Evolutionary conservation across 805 yeast species (phyloP), one percentile per base, ranked within the genome.

Genomic region (Monosporozyma siamensis): DNA sequence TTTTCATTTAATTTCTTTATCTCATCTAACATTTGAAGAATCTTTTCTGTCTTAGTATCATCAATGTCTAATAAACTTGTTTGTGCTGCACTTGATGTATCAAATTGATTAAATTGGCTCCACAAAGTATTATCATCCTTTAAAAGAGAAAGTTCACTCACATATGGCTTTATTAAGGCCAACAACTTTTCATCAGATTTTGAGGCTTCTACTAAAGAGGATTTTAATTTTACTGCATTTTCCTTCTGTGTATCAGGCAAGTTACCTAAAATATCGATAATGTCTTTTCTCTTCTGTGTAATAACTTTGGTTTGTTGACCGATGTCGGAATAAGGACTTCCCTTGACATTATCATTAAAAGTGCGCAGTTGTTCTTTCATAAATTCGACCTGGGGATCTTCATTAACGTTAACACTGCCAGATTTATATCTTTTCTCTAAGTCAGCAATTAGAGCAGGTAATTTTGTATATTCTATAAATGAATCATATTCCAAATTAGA

Each of bases 401-500:
- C 44, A 11, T 41, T 41, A 10, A 51, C 44, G 1, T 48, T 47
- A 4, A 47, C 52, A 6, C 63, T 50, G n/a, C 66, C 57, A 43
- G 65, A 65, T 22, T 50, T 48, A 34, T 51, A 56, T 45, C 47
- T 51, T 30, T 45, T 51, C 47, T 75, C 77, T 34, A 85, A 57
- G 18, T 74, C 78, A 12, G 66, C 71, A 27, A 85, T 61, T 2
- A 84, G 73, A 35, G 69, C 70, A 2, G 96, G 95, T 43, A 90
- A 67, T 44, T 81, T 80, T 49, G 87, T 72, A 51, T 75, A 87
- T 53, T 88, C 97, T 44, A 88, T 69, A 8, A 85, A 85, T 1
- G 95, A 84, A 2, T 71, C 62, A 38, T 82, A 70, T 55, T 89
- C 92, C 59, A 85, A 83, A 53, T 86, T 77, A 0, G 95, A 82